Conservation (phyloP, 1,139 yeast genomes). For the Yamadazyma atlantica region DNA sequence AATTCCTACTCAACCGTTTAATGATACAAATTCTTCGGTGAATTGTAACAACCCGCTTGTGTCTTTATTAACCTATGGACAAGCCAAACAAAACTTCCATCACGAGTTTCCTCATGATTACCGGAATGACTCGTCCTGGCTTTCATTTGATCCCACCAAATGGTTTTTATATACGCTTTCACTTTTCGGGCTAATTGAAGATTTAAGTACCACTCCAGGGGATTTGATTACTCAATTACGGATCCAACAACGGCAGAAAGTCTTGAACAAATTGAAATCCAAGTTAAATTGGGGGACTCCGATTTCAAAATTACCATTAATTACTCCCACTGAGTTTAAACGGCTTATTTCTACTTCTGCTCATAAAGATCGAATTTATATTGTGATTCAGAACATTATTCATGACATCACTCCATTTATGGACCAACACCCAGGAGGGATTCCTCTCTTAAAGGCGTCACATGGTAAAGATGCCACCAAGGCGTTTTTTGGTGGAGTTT, state of each 20-base stretch:
- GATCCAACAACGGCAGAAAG: conserved; percentile 65
- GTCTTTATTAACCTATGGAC: conserved; percentile 62
- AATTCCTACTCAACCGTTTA: conserved; percentile 57
- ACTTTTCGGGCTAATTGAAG: conserved; percentile 38
- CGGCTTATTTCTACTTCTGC: conserved; percentile 34
- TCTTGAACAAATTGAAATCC: conserved; percentile 58
- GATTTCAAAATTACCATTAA: conserved; percentile 61
- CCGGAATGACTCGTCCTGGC: conserved; percentile 46
- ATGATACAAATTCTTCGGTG: conserved; percentile 57
- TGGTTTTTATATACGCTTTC: conserved; percentile 51
- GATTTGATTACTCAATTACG: conserved; percentile 55
- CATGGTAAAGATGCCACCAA: conserved; percentile 72
- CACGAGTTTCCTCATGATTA: conserved; percentile 76
- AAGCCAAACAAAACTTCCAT: conserved; percentile 64
- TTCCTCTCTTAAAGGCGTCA: conserved; percentile 57
- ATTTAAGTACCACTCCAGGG: conserved; percentile 41
- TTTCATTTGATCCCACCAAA: conserved; percentile 67
- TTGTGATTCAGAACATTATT: conserved; percentile 55
- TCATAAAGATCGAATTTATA: conserved; percentile 40
- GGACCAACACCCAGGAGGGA: conserved; percentile 74
- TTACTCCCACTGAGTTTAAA: conserved; percentile 50
- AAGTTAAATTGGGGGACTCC: conserved; percentile 78
- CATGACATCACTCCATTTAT: conserved; percentile 75
- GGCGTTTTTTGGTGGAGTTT: conserved; percentile 75
- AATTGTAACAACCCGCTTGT: conserved; percentile 51